Conservation (phyloP, 768 basidiomycete genomes). For the Pholiota microspora region DNA sequence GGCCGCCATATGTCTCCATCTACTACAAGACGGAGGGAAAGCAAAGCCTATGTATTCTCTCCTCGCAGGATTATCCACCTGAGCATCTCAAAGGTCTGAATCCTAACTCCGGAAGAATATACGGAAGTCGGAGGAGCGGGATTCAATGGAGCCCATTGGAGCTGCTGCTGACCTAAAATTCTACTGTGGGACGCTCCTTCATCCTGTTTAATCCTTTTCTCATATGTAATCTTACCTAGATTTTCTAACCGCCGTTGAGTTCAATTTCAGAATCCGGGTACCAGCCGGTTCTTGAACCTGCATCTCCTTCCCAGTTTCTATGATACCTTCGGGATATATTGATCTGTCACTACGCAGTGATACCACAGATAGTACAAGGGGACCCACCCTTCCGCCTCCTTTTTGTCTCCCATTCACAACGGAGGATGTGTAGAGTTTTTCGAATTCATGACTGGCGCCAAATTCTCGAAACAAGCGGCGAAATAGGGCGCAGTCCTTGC, state of each 20-base stretch:
- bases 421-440: background rate
- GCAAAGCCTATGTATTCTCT: background rate
- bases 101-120: background rate
- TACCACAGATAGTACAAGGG: background rate
- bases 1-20: background rate
- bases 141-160: background rate
- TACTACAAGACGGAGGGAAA: background rate
- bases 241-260: background rate
- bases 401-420: background rate
- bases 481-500: background rate
- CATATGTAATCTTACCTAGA: background rate
- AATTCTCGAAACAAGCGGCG: background rate
- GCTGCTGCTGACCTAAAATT: background rate
- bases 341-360: slow-evolving; percentile 1
- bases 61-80: background rate
- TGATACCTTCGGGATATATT: background rate
- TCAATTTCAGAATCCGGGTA: background rate
- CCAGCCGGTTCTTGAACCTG: background rate
- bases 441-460: background rate
- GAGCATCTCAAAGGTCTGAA: background rate
- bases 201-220: background rate
- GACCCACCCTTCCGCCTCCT: background rate
- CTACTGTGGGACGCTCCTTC: background rate
- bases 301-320: background rate
- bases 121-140: background rate